Evolutionary conservation across 225 moss, liverwort and hornwort species (phyloP).

Genomic region (Pseudoscleropodium purum): DNA sequence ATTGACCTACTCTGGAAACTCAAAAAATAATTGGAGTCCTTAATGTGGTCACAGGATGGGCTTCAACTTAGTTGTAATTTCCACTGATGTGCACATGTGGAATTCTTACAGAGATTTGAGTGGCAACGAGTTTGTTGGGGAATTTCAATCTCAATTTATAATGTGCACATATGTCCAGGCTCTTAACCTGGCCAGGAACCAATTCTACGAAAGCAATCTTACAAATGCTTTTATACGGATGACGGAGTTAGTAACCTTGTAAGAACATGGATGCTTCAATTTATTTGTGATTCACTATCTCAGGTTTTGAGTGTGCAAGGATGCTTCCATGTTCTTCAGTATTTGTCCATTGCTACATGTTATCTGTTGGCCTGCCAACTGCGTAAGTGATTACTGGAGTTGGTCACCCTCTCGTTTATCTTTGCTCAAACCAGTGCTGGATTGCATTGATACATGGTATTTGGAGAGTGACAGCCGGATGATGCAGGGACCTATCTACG

Average conservation of each 20-base stretch:
- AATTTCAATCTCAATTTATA: background rate
- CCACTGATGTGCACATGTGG: background rate
- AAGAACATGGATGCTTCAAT: background rate
- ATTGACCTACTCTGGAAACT: background rate
- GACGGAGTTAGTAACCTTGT: background rate
- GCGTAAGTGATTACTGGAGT: background rate
- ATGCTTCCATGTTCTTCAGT: background rate
- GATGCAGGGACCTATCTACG: background rate
- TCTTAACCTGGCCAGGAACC: background rate
- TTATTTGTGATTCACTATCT: background rate
- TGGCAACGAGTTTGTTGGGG: background rate
- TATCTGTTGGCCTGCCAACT: background rate
- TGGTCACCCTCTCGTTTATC: background rate
- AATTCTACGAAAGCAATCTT: background rate
- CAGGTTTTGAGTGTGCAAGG: background rate
- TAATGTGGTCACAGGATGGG: background rate
- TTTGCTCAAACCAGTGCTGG: background rate
- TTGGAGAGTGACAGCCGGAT: background rate
- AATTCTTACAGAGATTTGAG: background rate
- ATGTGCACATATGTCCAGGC: too few relatives aligned
- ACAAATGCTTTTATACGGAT: background rate
- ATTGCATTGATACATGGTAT: background rate
- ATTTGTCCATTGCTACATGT: background rate
- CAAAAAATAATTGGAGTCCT: background rate
- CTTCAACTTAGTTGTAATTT: background rate